Percentiles rank a stretch among this genome's conserved stretches.
Conservation (phyloP, 2,329 filamentous ascomycete genomes). For the Penicillium frequentans region DNA sequence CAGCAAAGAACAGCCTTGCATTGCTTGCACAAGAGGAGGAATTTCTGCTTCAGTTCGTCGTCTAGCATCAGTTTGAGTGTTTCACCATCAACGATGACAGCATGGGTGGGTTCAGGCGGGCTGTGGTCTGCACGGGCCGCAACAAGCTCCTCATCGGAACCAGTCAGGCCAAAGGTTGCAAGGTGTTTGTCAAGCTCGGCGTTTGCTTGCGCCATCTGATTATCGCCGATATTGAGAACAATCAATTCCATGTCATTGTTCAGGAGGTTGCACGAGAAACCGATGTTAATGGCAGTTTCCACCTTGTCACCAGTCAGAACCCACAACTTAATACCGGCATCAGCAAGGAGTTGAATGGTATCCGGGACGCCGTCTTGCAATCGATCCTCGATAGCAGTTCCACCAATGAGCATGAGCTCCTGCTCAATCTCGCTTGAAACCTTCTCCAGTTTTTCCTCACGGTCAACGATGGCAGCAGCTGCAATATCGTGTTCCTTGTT, state of each 20-base stretch:
- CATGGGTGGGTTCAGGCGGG: constrained; percentile 82
- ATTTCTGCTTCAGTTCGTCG: constrained; percentile 82
- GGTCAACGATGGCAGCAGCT: constrained; percentile 76
- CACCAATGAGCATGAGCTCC: constrained; percentile 81
- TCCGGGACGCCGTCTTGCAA: constrained; percentile 96
- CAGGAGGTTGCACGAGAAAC: constrained; percentile 95
- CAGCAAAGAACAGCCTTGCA: constrained; percentile 97
- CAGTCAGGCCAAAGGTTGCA: constrained; percentile 71
- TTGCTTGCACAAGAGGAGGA: constrained; percentile 91
- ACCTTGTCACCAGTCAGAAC: constrained; percentile 98
- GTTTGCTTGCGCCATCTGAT: constrained; percentile 64
- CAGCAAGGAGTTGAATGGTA: constrained; percentile 84
- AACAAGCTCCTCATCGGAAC: constrained; percentile 80
- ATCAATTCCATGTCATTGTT: constrained; percentile 98
- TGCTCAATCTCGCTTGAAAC: constrained; percentile 90
- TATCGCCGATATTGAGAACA: constrained; percentile 80
- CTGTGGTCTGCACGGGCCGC: constrained; percentile 80
- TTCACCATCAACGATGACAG: constrained; percentile 92
- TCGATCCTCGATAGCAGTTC: constrained; percentile 95
- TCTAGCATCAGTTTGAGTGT: constrained; percentile 85
- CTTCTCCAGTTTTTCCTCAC: constrained; percentile 89
- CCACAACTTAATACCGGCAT: constrained; percentile 98
- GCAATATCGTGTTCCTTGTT: constrained; percentile 84
- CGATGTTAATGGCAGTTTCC: constrained; percentile 99
- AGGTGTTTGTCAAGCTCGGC: constrained; percentile 74